Conservation (phyloP, 1,284 basidiomycete genomes). For the Puccinia coronata region DNA sequence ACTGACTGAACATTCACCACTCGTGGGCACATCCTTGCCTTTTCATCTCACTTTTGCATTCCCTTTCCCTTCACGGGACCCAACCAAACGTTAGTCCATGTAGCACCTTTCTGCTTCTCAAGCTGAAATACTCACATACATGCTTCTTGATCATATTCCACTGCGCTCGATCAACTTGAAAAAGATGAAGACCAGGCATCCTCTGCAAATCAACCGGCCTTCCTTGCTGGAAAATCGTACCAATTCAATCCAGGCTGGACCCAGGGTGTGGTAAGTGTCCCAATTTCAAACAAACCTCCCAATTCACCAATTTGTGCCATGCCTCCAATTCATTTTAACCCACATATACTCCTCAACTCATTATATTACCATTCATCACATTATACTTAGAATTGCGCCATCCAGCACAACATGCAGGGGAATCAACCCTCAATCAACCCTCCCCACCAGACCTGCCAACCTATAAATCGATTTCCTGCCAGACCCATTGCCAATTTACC, state of each 20-base stretch:
- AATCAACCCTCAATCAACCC: neutral
- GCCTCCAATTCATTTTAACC: too few species aligned
- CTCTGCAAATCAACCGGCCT: neutral
- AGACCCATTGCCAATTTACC: slow-evolving; percentile 3
- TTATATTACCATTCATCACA: neutral
- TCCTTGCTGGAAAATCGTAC: slow-evolving; percentile 2
- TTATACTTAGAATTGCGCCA: neutral
- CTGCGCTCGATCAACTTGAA: neutral
- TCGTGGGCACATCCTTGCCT: neutral
- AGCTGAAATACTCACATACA: neutral
- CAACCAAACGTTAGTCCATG: neutral
- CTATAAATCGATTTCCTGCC: neutral
- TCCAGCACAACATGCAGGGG: neutral
- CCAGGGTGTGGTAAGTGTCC: neutral
- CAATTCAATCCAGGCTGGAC: slow-evolving; percentile 5
- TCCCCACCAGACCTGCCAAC: neutral
- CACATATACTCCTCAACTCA: neutral
- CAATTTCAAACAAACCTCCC: neutral
- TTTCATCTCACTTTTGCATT: neutral
- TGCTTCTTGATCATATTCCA: neutral
- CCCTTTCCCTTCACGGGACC: neutral
- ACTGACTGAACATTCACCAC: too few species aligned
- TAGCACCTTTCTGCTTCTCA: neutral
- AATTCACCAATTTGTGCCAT: too few species aligned
- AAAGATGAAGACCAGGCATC: neutral